A percentile compares a stretch with the other conserved stretches of the same genome.
phyloP scores from a whole-genome alignment of 1,284 basidiomycete genomes.

The Fomes fomentarius region DNA sequence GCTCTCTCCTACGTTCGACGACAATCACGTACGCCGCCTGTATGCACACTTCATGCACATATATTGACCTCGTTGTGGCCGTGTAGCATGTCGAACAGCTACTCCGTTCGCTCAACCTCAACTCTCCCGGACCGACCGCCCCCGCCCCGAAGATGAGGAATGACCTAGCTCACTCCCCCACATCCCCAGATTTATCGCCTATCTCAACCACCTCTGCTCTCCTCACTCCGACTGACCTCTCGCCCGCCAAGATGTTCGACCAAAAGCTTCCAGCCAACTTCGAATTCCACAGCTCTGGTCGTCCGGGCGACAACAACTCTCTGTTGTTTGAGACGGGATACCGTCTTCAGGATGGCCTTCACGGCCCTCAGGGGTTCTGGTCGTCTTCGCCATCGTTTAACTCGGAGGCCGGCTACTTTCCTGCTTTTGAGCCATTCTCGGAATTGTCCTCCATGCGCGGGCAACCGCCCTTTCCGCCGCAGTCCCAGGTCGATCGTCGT shows the following conservation, averaged over 20 bases:
- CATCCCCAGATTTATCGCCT: constrained; percentile 68
- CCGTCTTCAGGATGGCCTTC: constrained; percentile 25
- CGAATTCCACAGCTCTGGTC: constrained; percentile 42
- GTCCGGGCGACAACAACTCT: constrained; percentile 29
- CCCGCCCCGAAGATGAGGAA: constrained; percentile 43
- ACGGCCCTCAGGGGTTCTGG: constrained; percentile 26
- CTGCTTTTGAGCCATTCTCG: constrained; percentile 56
- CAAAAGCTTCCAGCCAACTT: constrained; percentile 54
- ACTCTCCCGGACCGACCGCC: constrained; percentile 61
- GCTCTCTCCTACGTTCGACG: constrained; percentile 55
- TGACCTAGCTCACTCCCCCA: constrained; percentile 42
- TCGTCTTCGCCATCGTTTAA: constrained; percentile 31
- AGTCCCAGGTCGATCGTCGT: constrained; percentile 22
- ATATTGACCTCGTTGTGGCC: constrained; percentile 25
- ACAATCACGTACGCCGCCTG: constrained; percentile 49
- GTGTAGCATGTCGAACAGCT: constrained; percentile 75
- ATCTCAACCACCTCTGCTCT: constrained; percentile 66
- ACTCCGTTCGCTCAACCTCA: constrained; percentile 72
- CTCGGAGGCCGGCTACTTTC: constrained; percentile 40
- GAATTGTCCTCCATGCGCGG: constrained; percentile 39
- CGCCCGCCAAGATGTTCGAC: constrained; percentile 63
- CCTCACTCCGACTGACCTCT: constrained; percentile 69
- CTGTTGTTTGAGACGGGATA: constrained; percentile 37
- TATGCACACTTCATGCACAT: constrained; percentile 27
- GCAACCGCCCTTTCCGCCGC: constrained; percentile 40